Base-by-base conservation (phyloP, 495 filamentous ascomycete genomes). In the Penicillium psychrofluorescens region DNA sequence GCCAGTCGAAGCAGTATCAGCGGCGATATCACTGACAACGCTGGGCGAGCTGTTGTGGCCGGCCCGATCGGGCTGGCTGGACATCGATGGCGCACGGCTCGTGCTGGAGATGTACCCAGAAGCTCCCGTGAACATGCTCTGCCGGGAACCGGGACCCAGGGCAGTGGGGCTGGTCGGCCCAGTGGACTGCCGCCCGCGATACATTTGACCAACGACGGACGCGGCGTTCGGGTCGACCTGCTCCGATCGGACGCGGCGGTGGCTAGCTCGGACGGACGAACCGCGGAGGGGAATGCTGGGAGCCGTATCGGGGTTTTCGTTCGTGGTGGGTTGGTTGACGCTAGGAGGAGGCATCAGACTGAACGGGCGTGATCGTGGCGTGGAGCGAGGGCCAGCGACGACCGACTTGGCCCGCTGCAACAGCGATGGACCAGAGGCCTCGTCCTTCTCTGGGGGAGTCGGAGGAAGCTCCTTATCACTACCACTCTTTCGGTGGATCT, bases 381-480 rank as follows among this genome's bases (percentile, higher is more conserved):
- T 48, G 52, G 41, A 66, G 36, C 38, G 57, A 60, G 52, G 64
- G 62, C 64, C 62, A 22, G 60, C 50, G 28, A 77, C 66, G 31
- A 90, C 84, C 11, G 88, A 88, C 55, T 81, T 89, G 40, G 90
- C 86, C 40, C 91, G 77, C 64, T 90, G 83, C 36, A 95, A 69
- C 55, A 91, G 70, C 22, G 81, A 76, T 28, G 71, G 70, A 11
- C 68, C 54, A 1, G 67, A 41, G 31, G 59, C 47, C 22, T 75
- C 77, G 10, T 80, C 71, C 45, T 82, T 80, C 45, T 78, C 67
- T 10, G 80, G 71, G 4, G 90, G 88, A 1, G 86, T 83, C 7
- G 84, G 82, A 3, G 90, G 91, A 14, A 95, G 79, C 7, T 91
- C 89, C 59, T 96, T 95, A 55, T 95, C 84, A 8, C 66, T 77